Evolutionary conservation across 495 filamentous ascomycete genomes (phyloP).

Genomic region (Copromyces sp.): DNA sequence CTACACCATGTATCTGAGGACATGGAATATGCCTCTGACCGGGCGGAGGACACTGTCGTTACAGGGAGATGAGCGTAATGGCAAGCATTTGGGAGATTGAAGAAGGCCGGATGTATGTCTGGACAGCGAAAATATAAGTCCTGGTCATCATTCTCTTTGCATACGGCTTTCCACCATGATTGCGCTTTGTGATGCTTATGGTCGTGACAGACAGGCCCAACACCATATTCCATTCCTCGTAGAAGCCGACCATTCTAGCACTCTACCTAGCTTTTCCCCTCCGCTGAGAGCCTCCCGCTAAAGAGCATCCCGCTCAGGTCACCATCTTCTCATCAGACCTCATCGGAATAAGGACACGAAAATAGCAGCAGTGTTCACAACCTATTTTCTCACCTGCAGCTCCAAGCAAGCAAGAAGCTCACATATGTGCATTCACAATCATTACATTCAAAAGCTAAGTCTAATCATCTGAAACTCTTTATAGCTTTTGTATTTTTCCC

Average conservation of each 20-base stretch:
- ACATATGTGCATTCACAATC: neutral
- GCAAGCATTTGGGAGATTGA: neutral
- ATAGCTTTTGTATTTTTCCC: neutral
- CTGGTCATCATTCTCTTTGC: neutral
- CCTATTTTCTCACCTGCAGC: neutral
- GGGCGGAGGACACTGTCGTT: neutral
- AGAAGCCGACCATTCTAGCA: neutral
- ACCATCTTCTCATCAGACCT: neutral
- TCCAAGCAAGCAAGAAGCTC: neutral
- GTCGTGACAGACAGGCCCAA: neutral
- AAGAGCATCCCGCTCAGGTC: neutral
- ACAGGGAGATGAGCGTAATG: neutral
- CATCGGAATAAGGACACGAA: neutral
- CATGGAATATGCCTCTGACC: neutral
- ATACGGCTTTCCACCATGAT: neutral
- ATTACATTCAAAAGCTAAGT: neutral
- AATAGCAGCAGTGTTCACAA: neutral
- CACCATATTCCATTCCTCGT: too few relatives aligned
- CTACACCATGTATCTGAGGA: slow-evolving; percentile 6
- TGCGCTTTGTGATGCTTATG: neutral
- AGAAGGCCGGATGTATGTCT: neutral
- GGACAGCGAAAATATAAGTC: neutral
- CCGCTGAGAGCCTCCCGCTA: neutral
- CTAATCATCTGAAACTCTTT: neutral
- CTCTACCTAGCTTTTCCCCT: neutral